These are phyloP conservation scores for Didymella keratinophila DNA, from an alignment of 2,329 filamentous ascomycete genomes.

Conservation along the genomic window DNA sequence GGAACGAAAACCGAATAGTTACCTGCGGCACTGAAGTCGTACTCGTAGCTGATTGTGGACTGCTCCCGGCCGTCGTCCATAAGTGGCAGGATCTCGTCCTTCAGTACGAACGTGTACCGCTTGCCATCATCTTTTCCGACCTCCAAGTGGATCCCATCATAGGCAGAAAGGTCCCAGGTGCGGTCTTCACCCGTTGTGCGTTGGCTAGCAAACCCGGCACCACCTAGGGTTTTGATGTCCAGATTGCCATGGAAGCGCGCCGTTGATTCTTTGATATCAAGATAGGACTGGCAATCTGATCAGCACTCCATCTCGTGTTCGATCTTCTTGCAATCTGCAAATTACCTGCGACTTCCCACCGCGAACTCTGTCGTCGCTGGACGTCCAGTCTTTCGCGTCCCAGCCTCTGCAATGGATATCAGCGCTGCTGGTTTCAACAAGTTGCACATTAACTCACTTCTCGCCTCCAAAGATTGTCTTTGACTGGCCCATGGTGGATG, in stretches of 20 bases:
- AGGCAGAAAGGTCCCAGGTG: conserved; percentile 69
- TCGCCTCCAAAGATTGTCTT: conserved; percentile 43
- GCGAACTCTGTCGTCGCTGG: conserved; percentile 78
- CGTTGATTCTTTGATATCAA: conserved; percentile 50
- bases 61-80: conserved; percentile 72
- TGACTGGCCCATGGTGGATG: conserved; percentile 27
- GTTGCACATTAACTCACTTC: conserved; percentile 25
- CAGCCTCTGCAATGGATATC: conserved; percentile 59
- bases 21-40: conserved; percentile 32
- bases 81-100: conserved; percentile 69
- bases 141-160: conserved; percentile 67
- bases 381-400: conserved; percentile 68
- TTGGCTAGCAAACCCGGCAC: conserved; percentile 84
- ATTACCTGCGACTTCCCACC: conserved; percentile 70
- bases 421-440: neutral
- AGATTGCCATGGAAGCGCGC: conserved; percentile 71
- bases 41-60: conserved; percentile 77
- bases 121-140: conserved; percentile 66
- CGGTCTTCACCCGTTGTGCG: conserved; percentile 66
- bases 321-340: neutral
- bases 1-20: conserved; percentile 60
- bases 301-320: conserved; percentile 44
- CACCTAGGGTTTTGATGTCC: conserved; percentile 77
- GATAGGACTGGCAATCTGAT: conserved; percentile 57
- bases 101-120: conserved; percentile 76